phyloP scores from a whole-genome alignment of 2,329 filamentous ascomycete genomes.

The Cordyceps cicadae region DNA sequence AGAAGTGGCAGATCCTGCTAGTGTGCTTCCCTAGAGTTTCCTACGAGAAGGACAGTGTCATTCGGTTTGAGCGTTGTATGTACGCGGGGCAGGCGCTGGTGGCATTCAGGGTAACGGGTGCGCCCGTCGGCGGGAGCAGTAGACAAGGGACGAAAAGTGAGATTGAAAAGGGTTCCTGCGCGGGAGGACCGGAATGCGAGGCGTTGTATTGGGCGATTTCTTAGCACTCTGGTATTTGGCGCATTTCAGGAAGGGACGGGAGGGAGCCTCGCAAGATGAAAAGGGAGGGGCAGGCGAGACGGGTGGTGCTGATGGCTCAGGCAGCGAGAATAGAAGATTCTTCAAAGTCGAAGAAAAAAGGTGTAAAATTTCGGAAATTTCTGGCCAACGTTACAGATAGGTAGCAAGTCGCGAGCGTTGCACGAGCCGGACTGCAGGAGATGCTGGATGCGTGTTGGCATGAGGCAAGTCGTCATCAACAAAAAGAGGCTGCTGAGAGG shows the following conservation, averaged over 20 bases:
- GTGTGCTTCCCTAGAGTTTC: background rate
- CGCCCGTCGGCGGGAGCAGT: background rate
- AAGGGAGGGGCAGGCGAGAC: constrained; percentile 4
- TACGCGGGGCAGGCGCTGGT: background rate
- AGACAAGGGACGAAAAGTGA: background rate
- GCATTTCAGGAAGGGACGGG: constrained; percentile 10
- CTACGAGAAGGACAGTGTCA: background rate
- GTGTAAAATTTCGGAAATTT: background rate
- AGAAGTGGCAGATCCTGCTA: background rate
- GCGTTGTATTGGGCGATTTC: constrained; percentile 7
- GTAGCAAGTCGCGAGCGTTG: background rate
- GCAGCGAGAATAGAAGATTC: background rate
- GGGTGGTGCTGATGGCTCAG: background rate
- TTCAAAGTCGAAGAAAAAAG: background rate
- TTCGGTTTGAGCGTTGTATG: background rate
- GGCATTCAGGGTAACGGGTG: background rate
- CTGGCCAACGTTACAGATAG: background rate
- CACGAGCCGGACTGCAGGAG: background rate
- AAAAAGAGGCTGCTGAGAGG: background rate
- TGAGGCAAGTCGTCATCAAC: constrained; percentile 4
- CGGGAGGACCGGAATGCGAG: constrained; percentile 11
- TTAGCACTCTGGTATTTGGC: constrained; percentile 13
- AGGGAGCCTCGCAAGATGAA: background rate
- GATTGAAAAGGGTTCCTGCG: background rate
- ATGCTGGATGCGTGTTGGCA: background rate